phyloP scores from a whole-genome alignment of 2,329 filamentous ascomycete genomes.

The Sarocladium oryzae region DNA sequence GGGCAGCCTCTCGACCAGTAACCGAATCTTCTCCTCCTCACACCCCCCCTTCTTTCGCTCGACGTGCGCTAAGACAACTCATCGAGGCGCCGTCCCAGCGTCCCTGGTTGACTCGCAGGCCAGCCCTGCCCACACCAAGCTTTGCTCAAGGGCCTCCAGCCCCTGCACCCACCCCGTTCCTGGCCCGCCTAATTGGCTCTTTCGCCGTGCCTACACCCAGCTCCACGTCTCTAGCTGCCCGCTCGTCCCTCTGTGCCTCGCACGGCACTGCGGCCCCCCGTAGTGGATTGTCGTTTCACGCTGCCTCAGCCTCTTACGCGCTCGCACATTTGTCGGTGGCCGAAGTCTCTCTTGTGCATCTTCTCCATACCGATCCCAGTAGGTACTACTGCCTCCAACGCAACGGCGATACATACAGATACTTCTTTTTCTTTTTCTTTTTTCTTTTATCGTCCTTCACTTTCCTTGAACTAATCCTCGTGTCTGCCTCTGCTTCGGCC shows the following conservation, averaged over 20 bases:
- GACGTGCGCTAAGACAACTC: background rate
- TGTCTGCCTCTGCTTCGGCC: no score
- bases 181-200: conserved; percentile 9
- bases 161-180: background rate
- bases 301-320: conserved; percentile 4
- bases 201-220: background rate
- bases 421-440: background rate
- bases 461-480: no score
- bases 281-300: conserved; percentile 2
- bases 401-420: background rate
- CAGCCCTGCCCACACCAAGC: conserved; percentile 5
- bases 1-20: background rate
- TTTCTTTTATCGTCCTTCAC: no score
- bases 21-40: no score
- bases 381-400: no score
- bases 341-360: conserved; percentile 5
- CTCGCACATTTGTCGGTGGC: background rate
- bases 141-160: background rate
- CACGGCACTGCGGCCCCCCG: background rate
- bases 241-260: background rate
- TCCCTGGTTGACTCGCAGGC: conserved; percentile 1
- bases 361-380: no score
- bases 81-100: background rate
- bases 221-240: background rate
- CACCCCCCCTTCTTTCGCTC: background rate